These are phyloP conservation scores for Nadsonia commutata DNA, from an alignment of 1,139 yeast species.

Conservation along the genomic window DNA sequence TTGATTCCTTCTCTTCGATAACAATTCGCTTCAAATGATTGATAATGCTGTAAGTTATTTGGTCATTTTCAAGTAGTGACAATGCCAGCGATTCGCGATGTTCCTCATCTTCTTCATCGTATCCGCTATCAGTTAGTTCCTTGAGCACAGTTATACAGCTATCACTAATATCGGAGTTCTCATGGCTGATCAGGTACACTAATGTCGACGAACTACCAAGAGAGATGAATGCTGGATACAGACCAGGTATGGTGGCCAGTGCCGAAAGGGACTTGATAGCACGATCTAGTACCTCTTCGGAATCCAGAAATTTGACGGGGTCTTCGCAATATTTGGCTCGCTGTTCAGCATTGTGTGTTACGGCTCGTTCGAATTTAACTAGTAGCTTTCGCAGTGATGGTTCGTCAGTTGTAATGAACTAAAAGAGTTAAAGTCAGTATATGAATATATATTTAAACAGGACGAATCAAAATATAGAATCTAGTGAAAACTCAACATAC, in stretches of 20 bases:
- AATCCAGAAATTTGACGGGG: neutral
- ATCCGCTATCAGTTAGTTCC: neutral
- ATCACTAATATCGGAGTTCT: neutral
- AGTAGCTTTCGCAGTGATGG: neutral
- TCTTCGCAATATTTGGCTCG: neutral
- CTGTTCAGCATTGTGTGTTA: neutral
- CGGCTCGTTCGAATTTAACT: neutral
- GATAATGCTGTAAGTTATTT: no score
- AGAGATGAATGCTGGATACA: neutral
- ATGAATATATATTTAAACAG: no score
- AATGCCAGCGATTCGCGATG: no score
- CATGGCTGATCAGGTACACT: neutral
- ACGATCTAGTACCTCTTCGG: neutral
- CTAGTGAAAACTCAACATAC: no score
- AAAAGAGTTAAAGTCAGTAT: no score
- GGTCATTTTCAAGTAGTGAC: no score
- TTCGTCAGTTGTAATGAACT: no score
- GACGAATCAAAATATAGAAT: no score
- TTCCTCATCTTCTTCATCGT: neutral
- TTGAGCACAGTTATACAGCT: neutral
- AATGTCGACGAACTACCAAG: neutral
- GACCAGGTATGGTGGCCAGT: neutral
- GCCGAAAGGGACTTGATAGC: neutral
- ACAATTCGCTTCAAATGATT: neutral
- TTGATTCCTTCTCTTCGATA: neutral